Base-by-base conservation (phyloP, 2,329 filamentous ascomycete genomes). In the Falciphora oryzae region DNA sequence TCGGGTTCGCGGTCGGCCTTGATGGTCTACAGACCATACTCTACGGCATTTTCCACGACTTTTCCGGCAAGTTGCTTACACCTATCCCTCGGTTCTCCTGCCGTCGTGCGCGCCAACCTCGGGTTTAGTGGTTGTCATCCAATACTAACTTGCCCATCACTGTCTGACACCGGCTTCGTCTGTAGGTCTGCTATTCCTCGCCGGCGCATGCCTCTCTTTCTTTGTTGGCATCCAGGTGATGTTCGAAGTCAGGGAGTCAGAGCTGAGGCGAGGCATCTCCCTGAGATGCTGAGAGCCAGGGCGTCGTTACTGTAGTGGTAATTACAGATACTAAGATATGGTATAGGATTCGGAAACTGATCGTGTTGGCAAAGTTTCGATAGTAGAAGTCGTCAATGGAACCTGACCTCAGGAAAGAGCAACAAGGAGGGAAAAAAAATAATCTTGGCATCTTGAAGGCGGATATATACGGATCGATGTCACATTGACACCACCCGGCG, bases 141-240 rank as follows among this genome's bases (percentile, higher is more conserved):
- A 61, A 29, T 67, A 44, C 69, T 76, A 67, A 76, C 68, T 31
- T 53, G 18, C 7, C 44, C 22, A 8, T 8, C 5, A 53, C 8
- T 4, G 22, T 10, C 13, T 10, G n/a, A 32, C 14, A 5, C 22
- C 11, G 4, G 3, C 44, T 10, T 7, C n/a, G 4, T 31, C 2
- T 27, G 10, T 61, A 82, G 94, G 95, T 0, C 73, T 90, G 13
- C 73, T 85, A 1, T 99, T 97, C 74, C 76, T 98, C 59, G 73
- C 87, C 14, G 81, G 81, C 3, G 90, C 92, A 4, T 94, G 87
- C 71, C 77, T 76, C n/a, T 87, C 85, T 58, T 76, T 98, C 11
- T 99, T 97, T 74, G 87, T 93, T 0, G 93, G 90, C 31, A 85
- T 90, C 57, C 94, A 98, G 78, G 80, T 97, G 72, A 99, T 99